Evolutionary conservation across 441 rosid species (phyloP), one percentile per base, ranked within the genome.

Genomic region (Arabidopsis hybrid): DNA sequence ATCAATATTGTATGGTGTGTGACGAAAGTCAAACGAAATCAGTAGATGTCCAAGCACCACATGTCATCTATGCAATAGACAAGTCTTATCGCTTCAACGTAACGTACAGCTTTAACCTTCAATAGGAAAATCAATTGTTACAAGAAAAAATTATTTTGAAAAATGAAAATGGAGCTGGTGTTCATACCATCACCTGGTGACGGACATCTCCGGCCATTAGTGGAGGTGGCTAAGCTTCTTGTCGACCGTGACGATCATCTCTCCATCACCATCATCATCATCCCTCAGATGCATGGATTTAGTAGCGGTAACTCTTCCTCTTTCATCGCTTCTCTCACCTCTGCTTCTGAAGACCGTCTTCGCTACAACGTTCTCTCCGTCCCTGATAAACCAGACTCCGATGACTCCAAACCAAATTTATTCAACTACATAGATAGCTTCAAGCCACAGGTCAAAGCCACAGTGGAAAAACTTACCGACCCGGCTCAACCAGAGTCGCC

Each of bases 191-290:
- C 50, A 5, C 85, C 85, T 1, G 83, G 74, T n/a, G 79, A 67
- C 3, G 96, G 93, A 77, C 93, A 90, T 55, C 78, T 88, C 36
- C 62, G 56, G 12, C 80, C 93, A 5, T 6, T 61, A 2, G 67
- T 82, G 16, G 88, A 87, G 77, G 9, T 81, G 0, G 87, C 91
- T 3, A 88, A 84, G 81, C 79, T 77, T 42, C 81, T 88, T 4
- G 77, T 85, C 8, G 67, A 73, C 57, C 83, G 79, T 16, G 76
- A 84, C 14, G 75, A 81, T 39, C 52, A 80, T 13, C 72, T 90
- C 76, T 87, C 82, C 34, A 47, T 89, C 72, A 82, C 85, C 8
- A 45, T 91, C 57, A 32, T 89, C 18, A 51, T 83, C 64, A 69
- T 87, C 45, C 84, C 79, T 38, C 40, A 31, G 3, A 65, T 79